Evolutionary conservation across 1,284 basidiomycete genomes (phyloP), one percentile per base, ranked within the genome.

Genomic region (Laetiporus sulphureus): DNA sequence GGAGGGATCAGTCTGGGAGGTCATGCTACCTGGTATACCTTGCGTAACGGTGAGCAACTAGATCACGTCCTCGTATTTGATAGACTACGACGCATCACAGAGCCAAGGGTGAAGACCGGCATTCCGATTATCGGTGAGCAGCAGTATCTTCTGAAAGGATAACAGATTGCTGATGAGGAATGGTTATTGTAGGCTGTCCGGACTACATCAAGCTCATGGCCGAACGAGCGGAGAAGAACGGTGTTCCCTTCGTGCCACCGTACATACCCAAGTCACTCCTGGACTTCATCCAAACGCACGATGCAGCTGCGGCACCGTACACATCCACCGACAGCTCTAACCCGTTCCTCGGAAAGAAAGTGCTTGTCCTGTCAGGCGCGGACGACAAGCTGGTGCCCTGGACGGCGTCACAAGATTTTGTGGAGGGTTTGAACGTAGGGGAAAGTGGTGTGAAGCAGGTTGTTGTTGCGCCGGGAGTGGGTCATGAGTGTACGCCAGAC

Each of bases 1-100:
- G 71, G 73, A 1, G 89, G 89, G 0, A 72, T 83, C 49, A 85
- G 81, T 48, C 72, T 91, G 0, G 88, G 89, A 0, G 88, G 87
- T 0, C 89, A 91, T 55, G 71, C 84, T 0, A 69, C 80, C 0
- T 91, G 89, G 89, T 71, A 86, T 25, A 66, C 71, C 1, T 68
- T 90, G 29, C 60, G 65, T n/a, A 67, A 77, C 49, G 83, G 83
- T 79, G 56, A 32, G 68, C 33, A 24, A 43, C n/a, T n/a, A n/a
- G n/a, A n/a, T n/a, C n/a, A n/a, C n/a, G n/a, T n/a, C n/a, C n/a
- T n/a, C n/a, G n/a, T n/a, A n/a, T n/a, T n/a, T n/a, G n/a, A n/a
- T n/a, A n/a, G n/a, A n/a, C n/a, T n/a, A n/a, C n/a, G n/a, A n/a
- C n/a, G n/a, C n/a, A n/a, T 52, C 6, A 36, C 19, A 83, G 89